A percentile compares a stretch with the other conserved stretches of the same genome.
Conservation (phyloP, 305 asterid genomes). For the Plantago coronopus region DNA sequence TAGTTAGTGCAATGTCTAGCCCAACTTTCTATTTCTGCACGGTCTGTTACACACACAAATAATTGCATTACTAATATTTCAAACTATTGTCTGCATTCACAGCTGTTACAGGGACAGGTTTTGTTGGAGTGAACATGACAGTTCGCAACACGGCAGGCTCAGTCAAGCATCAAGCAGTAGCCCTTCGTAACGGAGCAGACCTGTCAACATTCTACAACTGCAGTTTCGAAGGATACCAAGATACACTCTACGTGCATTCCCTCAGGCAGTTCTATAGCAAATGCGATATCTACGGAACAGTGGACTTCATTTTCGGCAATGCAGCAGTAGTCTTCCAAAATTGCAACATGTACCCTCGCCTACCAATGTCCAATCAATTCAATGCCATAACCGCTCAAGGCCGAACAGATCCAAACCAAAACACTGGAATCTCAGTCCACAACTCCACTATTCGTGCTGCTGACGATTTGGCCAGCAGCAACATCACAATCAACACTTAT, state of each 20-base stretch:
- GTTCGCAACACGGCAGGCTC: conserved; percentile 44
- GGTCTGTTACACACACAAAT: not conserved
- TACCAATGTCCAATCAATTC: conserved; percentile 33
- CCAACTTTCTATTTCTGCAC: not conserved
- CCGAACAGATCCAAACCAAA: conserved; percentile 39
- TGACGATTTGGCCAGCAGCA: conserved; percentile 25
- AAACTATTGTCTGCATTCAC: not conserved
- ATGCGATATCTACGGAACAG: conserved; percentile 43
- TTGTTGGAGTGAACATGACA: conserved; percentile 40
- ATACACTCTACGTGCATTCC: conserved; percentile 44
- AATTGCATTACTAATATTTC: not conserved
- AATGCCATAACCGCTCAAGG: conserved; percentile 51
- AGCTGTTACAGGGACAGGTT: conserved; percentile 37
- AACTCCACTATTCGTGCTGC: conserved; percentile 37
- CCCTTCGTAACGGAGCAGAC: conserved; percentile 45
- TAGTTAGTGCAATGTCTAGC: conserved; percentile 28
- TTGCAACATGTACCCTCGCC: conserved; percentile 38
- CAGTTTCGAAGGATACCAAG: conserved; percentile 49
- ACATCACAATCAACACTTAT: conserved; percentile 21
- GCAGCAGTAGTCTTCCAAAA: conserved; percentile 38
- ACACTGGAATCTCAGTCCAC: conserved; percentile 43
- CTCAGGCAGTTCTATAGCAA: conserved; percentile 36
- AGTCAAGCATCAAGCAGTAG: conserved; percentile 44
- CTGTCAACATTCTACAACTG: conserved; percentile 36
- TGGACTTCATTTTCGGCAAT: conserved; percentile 48